Percentiles rank a stretch among this genome's conserved stretches.
These are phyloP conservation scores for Zymoseptoria ardabiliae DNA, from an alignment of 2,329 filamentous ascomycete genomes.

Conservation along the genomic window DNA sequence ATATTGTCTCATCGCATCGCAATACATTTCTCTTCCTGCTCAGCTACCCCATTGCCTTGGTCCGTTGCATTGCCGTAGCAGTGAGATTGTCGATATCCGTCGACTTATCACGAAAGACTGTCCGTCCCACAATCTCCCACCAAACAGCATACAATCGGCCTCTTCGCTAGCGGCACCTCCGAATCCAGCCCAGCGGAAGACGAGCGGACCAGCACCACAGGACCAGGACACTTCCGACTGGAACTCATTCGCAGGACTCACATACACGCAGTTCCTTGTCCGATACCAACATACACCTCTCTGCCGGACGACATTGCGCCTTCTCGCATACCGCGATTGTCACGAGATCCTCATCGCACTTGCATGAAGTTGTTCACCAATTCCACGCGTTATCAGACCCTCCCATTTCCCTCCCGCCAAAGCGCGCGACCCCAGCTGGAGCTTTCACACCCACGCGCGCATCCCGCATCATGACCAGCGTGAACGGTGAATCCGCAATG, in stretches of 20 bases:
- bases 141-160: not conserved
- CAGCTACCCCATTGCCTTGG: not conserved
- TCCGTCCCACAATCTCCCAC: not conserved
- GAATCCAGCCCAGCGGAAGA: not conserved
- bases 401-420: slow-evolving; percentile 1
- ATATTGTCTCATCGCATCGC: not conserved
- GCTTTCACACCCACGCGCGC: slow-evolving; percentile 6
- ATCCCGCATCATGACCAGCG: slow-evolving; percentile 15
- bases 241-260: not conserved
- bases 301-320: not conserved
- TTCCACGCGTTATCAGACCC: not conserved
- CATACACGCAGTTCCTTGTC: not conserved
- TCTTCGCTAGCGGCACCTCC: not conserved
- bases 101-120: too few relatives aligned
- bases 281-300: not conserved
- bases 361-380: not conserved
- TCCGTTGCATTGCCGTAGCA: not conserved
- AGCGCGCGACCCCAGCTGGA: slow-evolving; percentile 4
- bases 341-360: not conserved
- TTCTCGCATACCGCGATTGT: not conserved
- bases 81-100: not conserved
- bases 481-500: slow-evolving; percentile 7
- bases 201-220: not conserved
- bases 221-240: not conserved
- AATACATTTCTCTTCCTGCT: not conserved